Evolutionary conservation across 208 protist species (phyloP), one percentile per base, ranked within the genome.

Genomic region (Leishmania mexicana): DNA sequence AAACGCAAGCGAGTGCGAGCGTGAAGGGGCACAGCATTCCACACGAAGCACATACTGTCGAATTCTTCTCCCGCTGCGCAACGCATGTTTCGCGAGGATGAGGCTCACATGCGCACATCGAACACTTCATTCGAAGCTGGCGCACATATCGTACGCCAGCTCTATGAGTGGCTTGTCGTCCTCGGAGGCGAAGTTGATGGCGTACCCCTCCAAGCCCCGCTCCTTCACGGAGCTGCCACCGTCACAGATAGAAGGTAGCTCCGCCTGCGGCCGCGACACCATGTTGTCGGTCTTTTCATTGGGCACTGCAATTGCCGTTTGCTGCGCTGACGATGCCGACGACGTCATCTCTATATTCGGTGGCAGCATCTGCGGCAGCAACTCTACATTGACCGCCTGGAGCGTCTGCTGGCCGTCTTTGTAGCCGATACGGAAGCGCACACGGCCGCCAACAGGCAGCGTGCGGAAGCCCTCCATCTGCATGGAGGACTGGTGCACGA

Each of bases 401-500:
- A 87, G 80, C 5, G 79, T 86, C 47, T 85, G 71, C 72, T 89
- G 85, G n/a, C 88, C 87, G 42, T 84, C 83, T 38, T 92, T 78
- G 76, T 87, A 85, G 62, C 88, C 87, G 40, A 92, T 80, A n/a
- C 81, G 79, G 78, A 94, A 94, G 77, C 85, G 83, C 49, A 94
- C 89, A 11, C 86, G 83, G 54, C 85, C 88, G 62, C 91, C 89
- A 35, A 93, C 83, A 11, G 83, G 81, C 51, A 94, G 80, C 31
- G 87, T 83, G 31, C 89, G 88, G 74, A 92, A 92, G 60, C 91
- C 89, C 42, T 90, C 80, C 87, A 92, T 92, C 53, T 87, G 81
- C 70, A 94, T 85, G 68, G 90, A 92, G 15, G 84, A 90, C 81
- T 94, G 87, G 62, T 94, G 89, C n/a, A 94, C 89, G 75, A 94